Evolutionary conservation across 2,329 filamentous ascomycete genomes (phyloP).

Genomic region (Penicillium sp.): DNA sequence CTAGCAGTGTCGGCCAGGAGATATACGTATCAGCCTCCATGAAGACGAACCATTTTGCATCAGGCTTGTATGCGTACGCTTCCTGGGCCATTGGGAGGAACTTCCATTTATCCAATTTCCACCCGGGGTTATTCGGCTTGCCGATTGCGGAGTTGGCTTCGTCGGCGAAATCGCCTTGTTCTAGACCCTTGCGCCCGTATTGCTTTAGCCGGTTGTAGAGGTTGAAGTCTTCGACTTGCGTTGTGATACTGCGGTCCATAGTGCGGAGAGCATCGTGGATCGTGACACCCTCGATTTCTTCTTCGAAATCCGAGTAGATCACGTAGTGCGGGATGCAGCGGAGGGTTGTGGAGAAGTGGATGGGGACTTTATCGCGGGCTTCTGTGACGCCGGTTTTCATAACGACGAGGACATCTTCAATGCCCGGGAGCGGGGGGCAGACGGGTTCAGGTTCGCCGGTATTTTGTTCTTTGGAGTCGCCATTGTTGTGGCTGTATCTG

Average conservation of each 20-base stretch:
- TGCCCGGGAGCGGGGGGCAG: constrained; percentile 40
- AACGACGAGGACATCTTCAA: constrained; percentile 56
- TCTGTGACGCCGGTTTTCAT: constrained; percentile 61
- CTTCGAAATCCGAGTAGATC: constrained; percentile 60
- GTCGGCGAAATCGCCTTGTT: constrained; percentile 36
- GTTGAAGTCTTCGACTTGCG: constrained; percentile 49
- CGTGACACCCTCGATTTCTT: constrained; percentile 51
- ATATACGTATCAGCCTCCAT: constrained; percentile 61
- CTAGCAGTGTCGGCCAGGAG: constrained; percentile 53
- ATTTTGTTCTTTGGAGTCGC: neutral
- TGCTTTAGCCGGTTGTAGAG: constrained; percentile 52
- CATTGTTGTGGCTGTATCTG: neutral
- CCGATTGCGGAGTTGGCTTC: constrained; percentile 40
- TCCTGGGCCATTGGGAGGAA: constrained; percentile 57
- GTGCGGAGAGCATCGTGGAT: constrained; percentile 52
- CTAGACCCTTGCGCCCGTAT: constrained; percentile 45
- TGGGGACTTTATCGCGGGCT: constrained; percentile 54
- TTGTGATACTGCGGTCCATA: constrained; percentile 41
- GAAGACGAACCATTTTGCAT: constrained; percentile 60
- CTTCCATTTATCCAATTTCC: constrained; percentile 60
- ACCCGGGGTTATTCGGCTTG: constrained; percentile 49
- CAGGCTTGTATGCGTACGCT: constrained; percentile 43
- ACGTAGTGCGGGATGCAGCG: constrained; percentile 56
- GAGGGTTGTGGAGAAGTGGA: constrained; percentile 56
- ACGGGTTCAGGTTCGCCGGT: constrained; percentile 16